Base-by-base conservation (phyloP, 495 filamentous ascomycete genomes). In the Xylaria intraflava region DNA sequence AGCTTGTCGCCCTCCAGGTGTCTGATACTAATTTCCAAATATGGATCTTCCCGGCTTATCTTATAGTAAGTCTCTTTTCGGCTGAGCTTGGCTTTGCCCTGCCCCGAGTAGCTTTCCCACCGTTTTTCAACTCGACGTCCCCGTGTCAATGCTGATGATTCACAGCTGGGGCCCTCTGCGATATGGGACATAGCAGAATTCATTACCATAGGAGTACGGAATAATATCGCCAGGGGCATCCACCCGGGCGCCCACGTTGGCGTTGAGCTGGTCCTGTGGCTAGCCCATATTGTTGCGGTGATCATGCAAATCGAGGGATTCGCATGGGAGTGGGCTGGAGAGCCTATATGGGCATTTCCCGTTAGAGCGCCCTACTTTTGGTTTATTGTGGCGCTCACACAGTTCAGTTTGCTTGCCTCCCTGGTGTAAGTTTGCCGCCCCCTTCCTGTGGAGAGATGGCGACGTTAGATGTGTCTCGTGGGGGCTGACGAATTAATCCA, bases 151-250 rank as follows among this genome's bases (percentile, higher is more conserved):
- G 23, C 51, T 47, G 8, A 6, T 24, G 6, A 5, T 46, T 8
- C 35, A 39, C 26, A 56, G 53, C 31, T 56, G 6, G 23, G 19
- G 2, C 10, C 2, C 30, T 29, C 45, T 24, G 16, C 43, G 22
- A 2, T 50, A 19, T 56, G 53, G 53, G 53, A 56, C 20, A 14
- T 45, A 38, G n/a, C 46, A 2, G 53, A 56, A 9, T 50, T 50
- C 17, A 12, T 45, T 10, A 46, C 49, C 33, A 49, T 56, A 7
- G 12, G 27, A n/a, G 6, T 41, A 11, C 36, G 46, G 20, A 16
- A 39, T 6, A 50, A 29, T 39, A 8, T 22, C 2, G 19, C 20
- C 2, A 38, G 41, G 14, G 53, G 53, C 31, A 3, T 56, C 29
- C 53, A 44, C 10, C 45, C 46, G 10, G 45, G 42, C 10, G 53